Base-by-base conservation (phyloP, 2,329 filamentous ascomycete species). In the Domatiomyces catenatus region DNA sequence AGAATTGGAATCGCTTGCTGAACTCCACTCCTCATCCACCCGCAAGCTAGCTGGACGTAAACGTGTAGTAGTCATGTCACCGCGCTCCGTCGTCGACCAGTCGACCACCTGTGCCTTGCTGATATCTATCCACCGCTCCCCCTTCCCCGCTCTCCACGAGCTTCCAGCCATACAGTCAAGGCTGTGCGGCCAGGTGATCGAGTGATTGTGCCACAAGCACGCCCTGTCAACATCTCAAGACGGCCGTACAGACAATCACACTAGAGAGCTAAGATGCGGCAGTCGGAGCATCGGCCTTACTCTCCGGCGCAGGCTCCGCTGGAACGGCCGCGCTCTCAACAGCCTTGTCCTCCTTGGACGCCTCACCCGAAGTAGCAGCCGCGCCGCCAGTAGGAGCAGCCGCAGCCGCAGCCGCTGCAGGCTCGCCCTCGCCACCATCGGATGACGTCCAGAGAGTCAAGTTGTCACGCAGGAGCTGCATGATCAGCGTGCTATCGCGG, bases 401-500 rank as follows among this genome's bases (percentile, higher is more conserved):
- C 57, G 81, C 73, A 39, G 8, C 32, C 15, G 32, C 32, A 58
- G 81, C 73, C 52, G 73, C 61, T 44, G 66, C 64, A 58, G 68
- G 73, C 71, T 90, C 86, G 54, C 77, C 75, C 70, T 94, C 90
- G 63, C 76, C 81, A 63, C 79, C 86, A 68, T 94, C 89, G 54
- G 88, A 93, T 61, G 89, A 95, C 62, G 89, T 95, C 89, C 89
- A 95, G 71, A 95, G 84, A 60, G 89, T 95, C 58, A 96, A 79
- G 79, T 95, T 96, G 77, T 95, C 90, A 68, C 90, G 86, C 69
- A 96, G 84, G 57, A 96, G 80, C 79, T 96, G 90, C 90, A 95
- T 96, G 77, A 96, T 95, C 64, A 96, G 81, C 54, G 90, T 96
- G 81, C 88, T 94, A 75, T 96, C 90, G 67, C 89, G 86, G 84